These are phyloP conservation scores for Sphaerulina vaccinii DNA, from an alignment of 2,329 filamentous ascomycete genomes.

Conservation along the genomic window DNA sequence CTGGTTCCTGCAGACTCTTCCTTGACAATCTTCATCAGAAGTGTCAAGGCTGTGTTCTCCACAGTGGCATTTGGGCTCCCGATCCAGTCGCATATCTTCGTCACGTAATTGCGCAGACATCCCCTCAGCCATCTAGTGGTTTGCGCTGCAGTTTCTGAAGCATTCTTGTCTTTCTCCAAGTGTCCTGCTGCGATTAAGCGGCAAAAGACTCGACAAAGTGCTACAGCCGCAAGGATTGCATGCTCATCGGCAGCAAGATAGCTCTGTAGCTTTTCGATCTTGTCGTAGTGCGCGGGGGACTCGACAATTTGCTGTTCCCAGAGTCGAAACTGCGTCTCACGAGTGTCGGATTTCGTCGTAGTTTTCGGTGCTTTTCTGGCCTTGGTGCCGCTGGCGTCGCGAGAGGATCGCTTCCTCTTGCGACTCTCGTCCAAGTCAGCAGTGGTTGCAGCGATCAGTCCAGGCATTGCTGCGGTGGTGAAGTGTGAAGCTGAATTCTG, in stretches of 20 bases:
- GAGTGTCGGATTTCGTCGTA: slow-evolving; percentile 31
- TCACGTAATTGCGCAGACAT: slow-evolving; percentile 65
- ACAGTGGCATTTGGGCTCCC: slow-evolving; percentile 59
- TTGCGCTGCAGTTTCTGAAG: slow-evolving; percentile 70
- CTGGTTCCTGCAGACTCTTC: slow-evolving; percentile 64
- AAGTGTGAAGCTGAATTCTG: background rate
- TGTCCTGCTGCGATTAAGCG: slow-evolving; percentile 73
- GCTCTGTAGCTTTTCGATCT: slow-evolving; percentile 70
- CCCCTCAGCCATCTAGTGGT: slow-evolving; percentile 78
- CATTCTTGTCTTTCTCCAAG: slow-evolving; percentile 63
- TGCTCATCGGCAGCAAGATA: slow-evolving; percentile 54
- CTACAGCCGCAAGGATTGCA: slow-evolving; percentile 65
- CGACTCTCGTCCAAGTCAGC: slow-evolving; percentile 32
- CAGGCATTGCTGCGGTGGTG: slow-evolving; percentile 37
- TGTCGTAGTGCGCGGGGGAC: slow-evolving; percentile 88
- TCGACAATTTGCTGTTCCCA: slow-evolving; percentile 80
- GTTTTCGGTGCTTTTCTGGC: slow-evolving; percentile 41
- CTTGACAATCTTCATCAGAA: slow-evolving; percentile 82
- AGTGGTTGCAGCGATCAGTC: slow-evolving; percentile 25
- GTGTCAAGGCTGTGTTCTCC: slow-evolving; percentile 67
- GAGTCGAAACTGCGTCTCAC: slow-evolving; percentile 61
- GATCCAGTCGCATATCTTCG: slow-evolving; percentile 58
- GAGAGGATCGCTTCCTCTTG: slow-evolving; percentile 45
- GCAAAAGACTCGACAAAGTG: slow-evolving; percentile 83
- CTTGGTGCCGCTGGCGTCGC: slow-evolving; percentile 29